Evolutionary conservation across 345 rosid genomes (phyloP), one percentile per base, ranked within the genome.

Genomic region (Carallia pectinifolia): DNA sequence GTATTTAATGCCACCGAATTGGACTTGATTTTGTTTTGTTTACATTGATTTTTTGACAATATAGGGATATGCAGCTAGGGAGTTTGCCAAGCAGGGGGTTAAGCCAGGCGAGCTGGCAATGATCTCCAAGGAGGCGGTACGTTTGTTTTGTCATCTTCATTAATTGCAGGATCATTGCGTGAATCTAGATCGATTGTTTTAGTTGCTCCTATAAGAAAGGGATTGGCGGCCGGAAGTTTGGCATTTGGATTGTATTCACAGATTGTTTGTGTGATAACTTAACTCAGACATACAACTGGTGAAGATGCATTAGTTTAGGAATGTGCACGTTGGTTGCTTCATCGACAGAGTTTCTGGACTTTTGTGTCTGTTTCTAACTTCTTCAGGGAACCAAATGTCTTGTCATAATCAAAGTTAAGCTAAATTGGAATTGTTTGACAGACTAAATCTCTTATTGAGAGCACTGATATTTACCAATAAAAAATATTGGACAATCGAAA

Each of bases 61-160:
- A 19, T 61, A 95, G 99, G 99, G 99, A 73, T 92, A 95, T 81
- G 99, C 97, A 9, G 99, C 97, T 52, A 86, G 92, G 81, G 97
- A 95, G 85, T 95, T 95, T 79, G 85, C 79, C 4, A 90, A 80
- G 79, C 96, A 84, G 74, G 97, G 99, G 8, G 79, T 95, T 68
- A 76, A 86, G 75, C 90, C 97, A 19, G 97, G 97, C 15, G 97
- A 92, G 76, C 80, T 95, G 66, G 97, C 99, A 4, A 80, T 95
- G 66, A 92, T 95, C 82, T 90, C 99, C 52, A 92, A 89, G 78
- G 99, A 95, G 66, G 96, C 99, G 39, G 97, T 90, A 82, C 44
- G 89, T 37, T 62, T 67, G 59, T 23, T 7, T 64, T 62, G 9
- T 34, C 4, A 12, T 5, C 29, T 30, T 30, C n/a, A 39, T 47